A percentile compares a stretch with the other conserved stretches of the same genome.
phyloP scores from a whole-genome alignment of 2,329 filamentous ascomycete species.

The Chaetomiaceae sp. region DNA sequence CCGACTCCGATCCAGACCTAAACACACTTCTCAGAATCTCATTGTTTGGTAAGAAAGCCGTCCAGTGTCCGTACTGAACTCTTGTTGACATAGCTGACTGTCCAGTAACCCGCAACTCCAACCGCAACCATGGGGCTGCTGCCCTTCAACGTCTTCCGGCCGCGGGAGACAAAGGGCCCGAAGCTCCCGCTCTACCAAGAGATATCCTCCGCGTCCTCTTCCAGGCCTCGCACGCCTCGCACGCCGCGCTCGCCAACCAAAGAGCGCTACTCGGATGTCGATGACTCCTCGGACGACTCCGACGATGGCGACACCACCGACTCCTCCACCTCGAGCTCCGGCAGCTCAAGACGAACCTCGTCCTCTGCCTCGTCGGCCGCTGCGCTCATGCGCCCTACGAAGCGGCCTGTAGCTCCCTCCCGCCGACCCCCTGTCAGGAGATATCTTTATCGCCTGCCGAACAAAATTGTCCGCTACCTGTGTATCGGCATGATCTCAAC shows the following conservation, averaged over 20 bases:
- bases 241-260: constrained; percentile 35
- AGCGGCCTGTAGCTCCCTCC: constrained; percentile 31
- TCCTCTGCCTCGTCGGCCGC: constrained; percentile 40
- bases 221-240: constrained; percentile 5
- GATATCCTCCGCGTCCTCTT: constrained; percentile 30
- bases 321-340: constrained; percentile 41
- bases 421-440: constrained; percentile 32
- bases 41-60: background rate
- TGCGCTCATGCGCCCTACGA: constrained; percentile 43
- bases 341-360: constrained; percentile 50
- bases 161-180: constrained; percentile 39
- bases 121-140: constrained; percentile 44
- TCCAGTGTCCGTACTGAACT: background rate
- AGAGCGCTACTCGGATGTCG: constrained; percentile 49
- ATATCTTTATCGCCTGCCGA: constrained; percentile 60
- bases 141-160: constrained; percentile 43
- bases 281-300: constrained; percentile 36
- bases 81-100: background rate
- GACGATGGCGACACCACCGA: constrained; percentile 40
- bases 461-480: constrained; percentile 72
- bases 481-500: constrained; percentile 66
- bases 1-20: too few relatives aligned
- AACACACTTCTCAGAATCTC: too few relatives aligned
- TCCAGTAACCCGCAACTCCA: background rate
- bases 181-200: constrained; percentile 50